Percentiles rank a stretch among this genome's conserved stretches.
phyloP scores from a whole-genome alignment of 768 basidiomycete genomes.

The Trametes maxima region DNA sequence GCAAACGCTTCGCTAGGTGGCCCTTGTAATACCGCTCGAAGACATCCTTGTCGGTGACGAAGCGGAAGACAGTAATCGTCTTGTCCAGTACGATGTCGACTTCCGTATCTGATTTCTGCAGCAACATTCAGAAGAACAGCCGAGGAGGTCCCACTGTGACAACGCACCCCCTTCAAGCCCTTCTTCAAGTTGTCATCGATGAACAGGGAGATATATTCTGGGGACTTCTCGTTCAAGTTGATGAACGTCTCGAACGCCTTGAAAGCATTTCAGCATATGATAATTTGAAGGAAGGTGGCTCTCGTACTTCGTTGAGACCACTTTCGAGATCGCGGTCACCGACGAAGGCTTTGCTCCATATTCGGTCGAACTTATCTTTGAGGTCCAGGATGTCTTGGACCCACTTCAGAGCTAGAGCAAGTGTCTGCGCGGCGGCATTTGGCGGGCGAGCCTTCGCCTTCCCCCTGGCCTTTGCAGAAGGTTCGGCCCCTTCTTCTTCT shows the following conservation, averaged over 20 bases:
- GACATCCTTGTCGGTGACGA: slow-evolving; percentile 91
- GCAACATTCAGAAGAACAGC: slow-evolving; percentile 1
- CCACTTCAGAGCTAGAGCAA: slow-evolving; percentile 81
- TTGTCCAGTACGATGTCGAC: slow-evolving; percentile 91
- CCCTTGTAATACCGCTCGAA: slow-evolving; percentile 98
- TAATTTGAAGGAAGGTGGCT: neutral
- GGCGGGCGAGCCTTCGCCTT: slow-evolving; percentile 48
- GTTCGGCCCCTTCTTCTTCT: slow-evolving; percentile 36
- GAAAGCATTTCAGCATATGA: neutral
- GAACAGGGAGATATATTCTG: slow-evolving; percentile 95
- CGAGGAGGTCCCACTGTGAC: neutral
- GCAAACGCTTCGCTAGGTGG: slow-evolving; percentile 91
- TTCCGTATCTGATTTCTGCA: slow-evolving; percentile 92
- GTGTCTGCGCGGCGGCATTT: slow-evolving; percentile 47
- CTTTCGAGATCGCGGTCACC: slow-evolving; percentile 79
- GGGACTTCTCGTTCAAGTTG: slow-evolving; percentile 82
- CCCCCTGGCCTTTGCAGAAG: slow-evolving; percentile 50
- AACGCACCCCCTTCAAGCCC: slow-evolving; percentile 87
- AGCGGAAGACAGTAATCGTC: slow-evolving; percentile 95
- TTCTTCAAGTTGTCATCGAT: slow-evolving; percentile 96
- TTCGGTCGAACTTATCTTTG: slow-evolving; percentile 85
- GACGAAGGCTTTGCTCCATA: slow-evolving; percentile 73
- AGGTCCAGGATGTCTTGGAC: slow-evolving; percentile 88
- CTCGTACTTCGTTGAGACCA: slow-evolving; percentile 77
- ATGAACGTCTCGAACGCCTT: slow-evolving; percentile 94